Evolutionary conservation across 2,329 filamentous ascomycete species (phyloP), one percentile per base, ranked within the genome.

Genomic region (Colletotrichum incanum): DNA sequence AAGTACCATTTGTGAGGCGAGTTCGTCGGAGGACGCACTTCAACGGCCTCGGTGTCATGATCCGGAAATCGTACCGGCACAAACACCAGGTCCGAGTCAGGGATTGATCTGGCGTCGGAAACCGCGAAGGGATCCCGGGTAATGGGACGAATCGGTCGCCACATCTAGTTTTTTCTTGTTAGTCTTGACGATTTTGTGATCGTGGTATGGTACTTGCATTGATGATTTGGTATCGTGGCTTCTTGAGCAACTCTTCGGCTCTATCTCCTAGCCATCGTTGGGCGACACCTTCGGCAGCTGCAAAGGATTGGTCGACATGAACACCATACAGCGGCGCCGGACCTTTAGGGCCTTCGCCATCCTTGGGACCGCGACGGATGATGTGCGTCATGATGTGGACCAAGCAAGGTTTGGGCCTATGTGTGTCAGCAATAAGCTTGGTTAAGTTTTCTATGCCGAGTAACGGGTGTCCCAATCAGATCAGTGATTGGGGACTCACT

Each of bases 291-390:
- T 67, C 71, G 1, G 85, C 81, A 0, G 86, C 86, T 1, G 72
- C 20, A 76, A 88, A 88, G 3, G 87, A 86, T 76, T 91, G 88
- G 77, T 91, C 89, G 73, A 90, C 89, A 77, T 91, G 89, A 2
- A 89, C 71, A 2, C 71, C 66, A 39, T 74, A 73, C 11, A 74
- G 56, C 9, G 73, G 73, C 6, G 69, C 69, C 20, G 69, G 69
- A 1, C 59, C 69, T 31, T 72, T 69, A 1, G 65, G 65, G 5
- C 65, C 59, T 9, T 72, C 52, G 14, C 60, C 54, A 2, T 72
- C 65, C 34, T 72, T 72, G 28, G 69, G 59, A 12, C 69, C 59
- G 5, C 69, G 69, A 12, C 69, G 69, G 45, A 72, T 72, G 54
- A 72, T 72, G 31, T 72, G 69, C 31, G 69, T 72, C 59, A 72